A percentile compares a stretch with the other conserved stretches of the same genome.
Evolutionary conservation across 768 basidiomycete species (phyloP).

Genomic region (Xerocomellus chrysenteron): DNA sequence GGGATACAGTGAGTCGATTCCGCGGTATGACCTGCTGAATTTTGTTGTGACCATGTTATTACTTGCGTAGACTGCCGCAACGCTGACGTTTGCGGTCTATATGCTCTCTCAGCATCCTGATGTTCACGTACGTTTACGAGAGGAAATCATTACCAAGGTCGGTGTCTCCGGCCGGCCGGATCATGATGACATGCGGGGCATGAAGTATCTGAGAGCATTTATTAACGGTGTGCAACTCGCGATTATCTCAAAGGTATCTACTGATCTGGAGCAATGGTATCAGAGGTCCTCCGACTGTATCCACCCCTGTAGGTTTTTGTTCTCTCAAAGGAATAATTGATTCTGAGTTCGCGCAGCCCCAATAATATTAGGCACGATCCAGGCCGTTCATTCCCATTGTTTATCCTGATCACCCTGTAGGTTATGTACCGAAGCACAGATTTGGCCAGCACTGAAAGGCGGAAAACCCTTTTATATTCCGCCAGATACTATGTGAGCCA

Average conservation of each 20-base stretch:
- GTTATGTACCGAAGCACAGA: conserved; percentile 11
- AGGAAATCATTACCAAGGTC: conserved; percentile 55
- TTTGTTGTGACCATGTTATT: background rate
- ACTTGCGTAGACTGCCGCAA: conserved; percentile 29
- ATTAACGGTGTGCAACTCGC: conserved; percentile 49
- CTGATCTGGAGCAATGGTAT: background rate
- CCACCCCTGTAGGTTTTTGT: conserved; percentile 26
- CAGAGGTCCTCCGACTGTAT: conserved; percentile 35
- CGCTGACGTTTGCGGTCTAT: conserved; percentile 39
- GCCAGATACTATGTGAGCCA: conserved; percentile 29
- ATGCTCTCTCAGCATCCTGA: conserved; percentile 52
- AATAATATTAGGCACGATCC: conserved; percentile 19
- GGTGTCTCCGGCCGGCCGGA: conserved; percentile 49
- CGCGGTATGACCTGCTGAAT: background rate
- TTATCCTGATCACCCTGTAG: conserved; percentile 11
- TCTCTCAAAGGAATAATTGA: background rate
- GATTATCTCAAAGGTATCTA: background rate
- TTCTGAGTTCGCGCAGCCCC: conserved; percentile 19
- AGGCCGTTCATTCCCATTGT: too few species aligned
- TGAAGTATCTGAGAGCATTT: conserved; percentile 65
- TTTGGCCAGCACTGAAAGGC: conserved; percentile 22
- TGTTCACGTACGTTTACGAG: conserved; percentile 46
- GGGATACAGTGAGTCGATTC: conserved; percentile 43
- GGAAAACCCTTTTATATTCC: conserved; percentile 57
- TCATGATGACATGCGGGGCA: conserved; percentile 55